Conservation (phyloP, 805 yeast genomes). For the Monosporozyma unispora region DNA sequence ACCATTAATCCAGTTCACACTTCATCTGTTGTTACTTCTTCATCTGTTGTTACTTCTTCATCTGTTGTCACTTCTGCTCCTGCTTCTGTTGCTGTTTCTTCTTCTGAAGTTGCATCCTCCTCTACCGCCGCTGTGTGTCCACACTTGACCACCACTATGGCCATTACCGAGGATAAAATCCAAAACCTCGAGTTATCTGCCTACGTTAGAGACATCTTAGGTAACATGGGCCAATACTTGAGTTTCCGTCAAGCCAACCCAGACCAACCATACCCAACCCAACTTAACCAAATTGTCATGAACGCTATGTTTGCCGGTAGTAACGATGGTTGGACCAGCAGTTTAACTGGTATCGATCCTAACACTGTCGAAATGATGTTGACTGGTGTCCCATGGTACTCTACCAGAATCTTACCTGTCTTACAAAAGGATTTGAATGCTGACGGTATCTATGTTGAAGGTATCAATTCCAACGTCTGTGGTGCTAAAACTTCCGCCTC, state of each 20-base stretch:
- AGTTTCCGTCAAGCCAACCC: slow-evolving; percentile 8
- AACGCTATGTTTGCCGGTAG: slow-evolving; percentile 4
- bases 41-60: not conserved
- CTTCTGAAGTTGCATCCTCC: not conserved
- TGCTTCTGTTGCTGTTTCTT: too few relatives aligned
- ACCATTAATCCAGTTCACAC: slow-evolving; percentile 10
- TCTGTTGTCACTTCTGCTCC: too few relatives aligned
- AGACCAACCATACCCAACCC: slow-evolving; percentile 6
- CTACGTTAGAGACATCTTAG: slow-evolving; percentile 7
- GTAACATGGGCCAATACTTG: slow-evolving; percentile 4
- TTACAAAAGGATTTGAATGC: slow-evolving; percentile 1
- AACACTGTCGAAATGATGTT: slow-evolving; percentile 5
- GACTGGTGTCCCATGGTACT: slow-evolving; percentile 4
- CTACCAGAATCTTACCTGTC: slow-evolving; percentile 1
- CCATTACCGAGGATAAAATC: slow-evolving; percentile 2
- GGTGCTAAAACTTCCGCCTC: not conserved
- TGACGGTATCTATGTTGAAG: not conserved
- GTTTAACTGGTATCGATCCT: slow-evolving; percentile 20
- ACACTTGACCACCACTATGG: slow-evolving; percentile 4
- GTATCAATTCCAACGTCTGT: not conserved
- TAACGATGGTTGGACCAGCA: slow-evolving; percentile 27
- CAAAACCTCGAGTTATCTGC: slow-evolving; percentile 5
- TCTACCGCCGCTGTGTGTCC: slow-evolving; percentile 2
- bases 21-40: not conserved
- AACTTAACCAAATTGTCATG: not conserved